Conservation (phyloP, 306 rosid genomes). For the Casuarina glauca region DNA sequence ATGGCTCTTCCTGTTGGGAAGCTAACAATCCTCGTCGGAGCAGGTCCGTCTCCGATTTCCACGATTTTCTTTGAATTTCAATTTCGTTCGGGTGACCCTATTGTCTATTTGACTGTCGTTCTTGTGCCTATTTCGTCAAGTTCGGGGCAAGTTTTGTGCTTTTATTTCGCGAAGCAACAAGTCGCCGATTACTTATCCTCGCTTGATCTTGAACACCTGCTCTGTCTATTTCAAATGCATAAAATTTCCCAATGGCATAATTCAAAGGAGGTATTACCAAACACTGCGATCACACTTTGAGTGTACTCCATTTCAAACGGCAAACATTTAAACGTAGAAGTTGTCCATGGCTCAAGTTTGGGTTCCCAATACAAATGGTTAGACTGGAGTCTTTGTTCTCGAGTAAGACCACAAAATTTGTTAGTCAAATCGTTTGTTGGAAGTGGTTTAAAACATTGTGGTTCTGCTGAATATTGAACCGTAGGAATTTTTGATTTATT, state of each 20-base stretch:
- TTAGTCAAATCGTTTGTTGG: not conserved
- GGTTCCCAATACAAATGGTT: not conserved
- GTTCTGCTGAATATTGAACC: not conserved
- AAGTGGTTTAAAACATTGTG: not conserved
- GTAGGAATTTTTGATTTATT: not conserved
- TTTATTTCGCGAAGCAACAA: not conserved
- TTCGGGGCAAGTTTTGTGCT: not conserved
- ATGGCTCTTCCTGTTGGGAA: slow-evolving; percentile 84
- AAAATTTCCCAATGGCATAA: not conserved
- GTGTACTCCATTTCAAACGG: not conserved
- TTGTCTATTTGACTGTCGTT: not conserved
- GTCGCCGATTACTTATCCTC: not conserved
- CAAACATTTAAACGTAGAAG: not conserved
- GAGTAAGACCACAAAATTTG: not conserved
- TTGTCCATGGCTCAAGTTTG: not conserved
- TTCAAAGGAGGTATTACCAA: not conserved
- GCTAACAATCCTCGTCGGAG: slow-evolving; percentile 83
- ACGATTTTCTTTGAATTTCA: not conserved
- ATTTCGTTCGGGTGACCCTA: not conserved
- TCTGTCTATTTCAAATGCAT: not conserved
- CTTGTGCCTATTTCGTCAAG: too few species aligned
- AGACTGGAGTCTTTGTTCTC: not conserved
- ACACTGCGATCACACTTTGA: not conserved
- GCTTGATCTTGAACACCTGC: not conserved
- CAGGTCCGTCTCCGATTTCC: slow-evolving; percentile 50